Evolutionary conservation across 805 yeast species (phyloP).

Genomic region (Wickerhamiella shivajii): DNA sequence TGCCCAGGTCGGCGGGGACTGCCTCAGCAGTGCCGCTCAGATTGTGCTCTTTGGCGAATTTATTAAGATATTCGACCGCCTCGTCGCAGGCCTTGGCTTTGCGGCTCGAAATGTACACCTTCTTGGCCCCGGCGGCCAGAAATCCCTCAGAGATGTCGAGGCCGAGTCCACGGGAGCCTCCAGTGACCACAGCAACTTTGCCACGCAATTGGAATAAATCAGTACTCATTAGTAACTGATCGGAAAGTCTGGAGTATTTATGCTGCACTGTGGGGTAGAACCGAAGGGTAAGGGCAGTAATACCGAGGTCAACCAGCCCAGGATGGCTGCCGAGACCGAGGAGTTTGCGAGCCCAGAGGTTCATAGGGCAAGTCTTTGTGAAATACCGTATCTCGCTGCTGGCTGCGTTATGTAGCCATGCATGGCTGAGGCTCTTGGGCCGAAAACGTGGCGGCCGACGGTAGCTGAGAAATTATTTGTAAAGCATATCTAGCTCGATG

Average conservation of each 20-base stretch:
- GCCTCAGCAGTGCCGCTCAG: constrained; percentile 28
- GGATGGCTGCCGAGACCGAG: too few relatives aligned
- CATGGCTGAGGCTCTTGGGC: too few relatives aligned
- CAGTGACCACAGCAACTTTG: constrained; percentile 53
- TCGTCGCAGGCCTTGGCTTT: constrained; percentile 46
- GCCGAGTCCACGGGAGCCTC: constrained; percentile 67
- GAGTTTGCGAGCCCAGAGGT: too few relatives aligned
- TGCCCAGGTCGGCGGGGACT: constrained; percentile 44
- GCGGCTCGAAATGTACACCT: constrained; percentile 51
- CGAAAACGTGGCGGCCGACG: too few relatives aligned
- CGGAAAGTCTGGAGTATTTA: not conserved
- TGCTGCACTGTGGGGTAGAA: not conserved
- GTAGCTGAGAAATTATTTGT: too few relatives aligned
- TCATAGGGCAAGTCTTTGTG: too few relatives aligned
- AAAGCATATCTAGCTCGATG: too few relatives aligned
- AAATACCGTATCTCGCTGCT: too few relatives aligned
- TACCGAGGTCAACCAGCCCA: constrained; percentile 7
- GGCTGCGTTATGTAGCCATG: too few relatives aligned
- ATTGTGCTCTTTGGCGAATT: constrained; percentile 17
- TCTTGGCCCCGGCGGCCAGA: constrained; percentile 44
- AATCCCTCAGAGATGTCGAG: constrained; percentile 51
- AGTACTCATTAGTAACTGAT: constrained; percentile 10
- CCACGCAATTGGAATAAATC: constrained; percentile 33
- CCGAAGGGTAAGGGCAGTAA: not conserved
- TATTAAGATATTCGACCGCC: constrained; percentile 27